Evolutionary conservation across 768 basidiomycete species (phyloP), one percentile per base, ranked within the genome.

Genomic region (Tylopilus cervinicoccineus): DNA sequence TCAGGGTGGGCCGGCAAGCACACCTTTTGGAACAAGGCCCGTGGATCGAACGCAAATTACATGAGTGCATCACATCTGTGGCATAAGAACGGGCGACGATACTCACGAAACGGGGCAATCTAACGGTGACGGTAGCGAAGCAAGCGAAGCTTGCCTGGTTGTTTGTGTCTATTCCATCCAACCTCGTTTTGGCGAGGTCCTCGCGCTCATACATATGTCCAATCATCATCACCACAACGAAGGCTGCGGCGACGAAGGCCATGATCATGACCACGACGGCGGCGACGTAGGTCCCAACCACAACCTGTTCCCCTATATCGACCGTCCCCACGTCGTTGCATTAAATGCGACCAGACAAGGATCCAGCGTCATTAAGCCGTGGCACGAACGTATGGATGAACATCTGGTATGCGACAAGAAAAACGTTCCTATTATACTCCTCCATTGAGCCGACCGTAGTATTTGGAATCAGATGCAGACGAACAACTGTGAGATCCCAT

Each of bases 1-100:
- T 76, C 85, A 85, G 84, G 79, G 74, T 70, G 72, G 64, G 78
- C 83, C 72, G 86, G 87, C 87, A 73, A 74, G 82, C 78, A 74
- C 71, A 70, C 80, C 85, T 78, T 88, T 86, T 84, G 79, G 76
- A 71, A 58, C 76, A 73, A 72, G 74, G 72, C 64, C 63, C 66
- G 68, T 64, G 73, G 64, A 70, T 89, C 87, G 85, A 88, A 88
- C 87, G 87, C 87, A 89, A 89, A 89, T 89, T 89, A 89, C 87
- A 71, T 74, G 56, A 72, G 67, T 69, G 57, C 84, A 88, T 87
- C 75, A 71, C 78, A 5, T 53, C 20, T 8, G 24, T 13, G 1
- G 68, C 58, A 49, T 27, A 44, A 37, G 50, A 49, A 41, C 10
- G 23, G 5, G 33, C 6, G 14, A 28, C 23, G 8, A 38, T 23